Percentiles rank a stretch among this genome's conserved stretches.
phyloP scores from a whole-genome alignment of 192 early-diverging fungal species.

The Coemansia sp. region DNA sequence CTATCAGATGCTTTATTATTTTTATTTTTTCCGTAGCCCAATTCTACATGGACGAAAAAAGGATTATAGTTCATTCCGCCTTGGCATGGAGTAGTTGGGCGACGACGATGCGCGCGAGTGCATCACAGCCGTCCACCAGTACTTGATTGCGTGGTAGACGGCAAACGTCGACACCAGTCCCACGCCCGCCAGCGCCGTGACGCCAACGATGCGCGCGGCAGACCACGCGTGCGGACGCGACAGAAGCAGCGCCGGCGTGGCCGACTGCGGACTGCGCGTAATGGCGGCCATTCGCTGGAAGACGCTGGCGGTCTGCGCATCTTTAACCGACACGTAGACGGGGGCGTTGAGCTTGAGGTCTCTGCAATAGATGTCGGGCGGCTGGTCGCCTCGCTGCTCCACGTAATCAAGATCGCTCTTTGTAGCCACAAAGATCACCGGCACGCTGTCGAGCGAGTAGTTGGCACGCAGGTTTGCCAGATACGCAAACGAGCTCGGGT shows the following conservation, averaged over 20 bases:
- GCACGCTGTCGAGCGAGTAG: constrained; percentile 81
- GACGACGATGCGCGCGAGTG: constrained; percentile 24
- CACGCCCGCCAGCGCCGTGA: constrained; percentile 42
- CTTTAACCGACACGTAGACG: constrained; percentile 85
- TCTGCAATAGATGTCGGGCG: constrained; percentile 94
- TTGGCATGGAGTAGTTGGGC: constrained; percentile 6
- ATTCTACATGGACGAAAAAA: not conserved
- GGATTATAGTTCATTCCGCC: constrained; percentile 23
- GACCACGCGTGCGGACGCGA: constrained; percentile 42
- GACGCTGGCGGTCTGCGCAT: constrained; percentile 81
- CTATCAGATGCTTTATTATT: no score
- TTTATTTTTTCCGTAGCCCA: not conserved
- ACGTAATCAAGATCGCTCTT: constrained; percentile 93
- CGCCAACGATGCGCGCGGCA: constrained; percentile 28
- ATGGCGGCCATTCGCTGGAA: constrained; percentile 80
- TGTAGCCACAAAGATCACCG: constrained; percentile 91
- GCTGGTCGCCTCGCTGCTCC: constrained; percentile 70
- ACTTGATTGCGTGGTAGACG: constrained; percentile 44
- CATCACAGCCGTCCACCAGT: constrained; percentile 40
- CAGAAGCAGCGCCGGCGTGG: constrained; percentile 40
- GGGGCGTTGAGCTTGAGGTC: constrained; percentile 84
- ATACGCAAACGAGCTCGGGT: constrained; percentile 93
- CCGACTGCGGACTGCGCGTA: constrained; percentile 45
- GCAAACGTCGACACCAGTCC: constrained; percentile 45
- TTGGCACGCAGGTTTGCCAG: constrained; percentile 78